Conservation (phyloP, 306 rosid species). For the Dalbergia cochinchinensis region DNA sequence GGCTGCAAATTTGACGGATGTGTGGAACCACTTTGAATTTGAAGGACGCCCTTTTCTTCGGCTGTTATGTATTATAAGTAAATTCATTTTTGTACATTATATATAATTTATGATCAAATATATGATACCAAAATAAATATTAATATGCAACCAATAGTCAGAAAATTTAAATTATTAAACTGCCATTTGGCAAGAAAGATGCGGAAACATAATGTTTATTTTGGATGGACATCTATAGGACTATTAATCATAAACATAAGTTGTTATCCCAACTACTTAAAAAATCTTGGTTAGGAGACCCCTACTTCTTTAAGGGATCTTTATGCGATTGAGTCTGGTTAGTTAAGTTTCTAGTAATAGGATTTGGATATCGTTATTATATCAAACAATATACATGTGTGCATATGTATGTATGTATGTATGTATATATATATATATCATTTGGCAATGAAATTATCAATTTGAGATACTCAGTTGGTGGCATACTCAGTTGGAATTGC, state of each 20-base stretch:
- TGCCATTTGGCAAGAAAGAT: conserved; percentile 32
- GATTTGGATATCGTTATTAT: too few species aligned
- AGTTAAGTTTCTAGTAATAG: too few species aligned
- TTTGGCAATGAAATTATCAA: background rate
- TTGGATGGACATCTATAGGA: background rate
- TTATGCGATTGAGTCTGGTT: too few species aligned
- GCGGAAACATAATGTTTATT: conserved; percentile 21
- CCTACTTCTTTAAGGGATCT: too few species aligned
- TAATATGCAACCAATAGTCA: background rate
- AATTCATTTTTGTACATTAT: background rate
- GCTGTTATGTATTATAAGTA: background rate
- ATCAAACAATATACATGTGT: too few species aligned
- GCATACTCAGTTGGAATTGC: too few species aligned
- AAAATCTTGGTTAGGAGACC: too few species aligned
- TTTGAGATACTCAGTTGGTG: too few species aligned
- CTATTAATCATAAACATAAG: too few species aligned
- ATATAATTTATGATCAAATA: background rate
- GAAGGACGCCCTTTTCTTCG: conserved; percentile 23
- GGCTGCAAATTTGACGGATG: conserved; percentile 38
- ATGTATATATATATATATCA: too few species aligned
- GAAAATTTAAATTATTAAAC: conserved; percentile 27
- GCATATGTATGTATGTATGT: too few species aligned
- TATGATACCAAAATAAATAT: background rate
- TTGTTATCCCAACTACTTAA: too few species aligned
- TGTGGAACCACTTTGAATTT: conserved; percentile 44